Conservation (phyloP, 1,284 basidiomycete genomes). For the Entoloma clypeatum region DNA sequence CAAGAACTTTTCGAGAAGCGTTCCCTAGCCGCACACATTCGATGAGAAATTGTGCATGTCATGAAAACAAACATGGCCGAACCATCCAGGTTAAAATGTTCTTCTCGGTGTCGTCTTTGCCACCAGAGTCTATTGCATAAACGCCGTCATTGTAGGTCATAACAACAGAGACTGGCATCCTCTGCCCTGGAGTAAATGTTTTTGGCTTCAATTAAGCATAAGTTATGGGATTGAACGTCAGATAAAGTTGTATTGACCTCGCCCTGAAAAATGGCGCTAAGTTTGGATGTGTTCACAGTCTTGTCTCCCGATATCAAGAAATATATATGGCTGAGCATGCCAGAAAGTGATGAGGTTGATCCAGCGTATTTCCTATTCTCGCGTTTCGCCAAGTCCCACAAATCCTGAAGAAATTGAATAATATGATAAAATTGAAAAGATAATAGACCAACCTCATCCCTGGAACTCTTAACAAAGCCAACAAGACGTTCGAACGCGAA, state of each 20-base stretch:
- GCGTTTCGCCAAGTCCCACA: conserved; percentile 59
- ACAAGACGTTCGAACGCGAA: conserved; percentile 87
- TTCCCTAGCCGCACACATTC: conserved; percentile 52
- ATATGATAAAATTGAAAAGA: neutral
- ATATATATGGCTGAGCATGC: conserved; percentile 85
- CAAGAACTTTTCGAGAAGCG: conserved; percentile 86
- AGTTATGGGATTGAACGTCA: conserved; percentile 1
- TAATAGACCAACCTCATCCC: conserved; percentile 54
- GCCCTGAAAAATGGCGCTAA: conserved; percentile 59
- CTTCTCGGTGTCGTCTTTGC: conserved; percentile 45
- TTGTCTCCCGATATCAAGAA: conserved; percentile 73
- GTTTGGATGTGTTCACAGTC: conserved; percentile 50
- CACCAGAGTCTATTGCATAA: conserved; percentile 74
- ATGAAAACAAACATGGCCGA: conserved; percentile 22
- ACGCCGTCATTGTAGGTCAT: conserved; percentile 64
- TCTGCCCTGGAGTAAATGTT: conserved; percentile 78
- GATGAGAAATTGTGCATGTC: conserved; percentile 2
- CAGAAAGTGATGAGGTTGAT: conserved; percentile 89
- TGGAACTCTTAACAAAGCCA: conserved; percentile 78
- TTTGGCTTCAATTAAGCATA: conserved; percentile 40
- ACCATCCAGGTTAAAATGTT: conserved; percentile 85
- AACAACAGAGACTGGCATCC: conserved; percentile 72
- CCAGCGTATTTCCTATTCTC: conserved; percentile 72
- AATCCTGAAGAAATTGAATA: conserved; percentile 42
- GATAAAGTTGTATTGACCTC: conserved; percentile 44